Evolutionary conservation across 108 stramenopile species (phyloP), one percentile per base, ranked within the genome.

Genomic region (Skeletonema tropicum): DNA sequence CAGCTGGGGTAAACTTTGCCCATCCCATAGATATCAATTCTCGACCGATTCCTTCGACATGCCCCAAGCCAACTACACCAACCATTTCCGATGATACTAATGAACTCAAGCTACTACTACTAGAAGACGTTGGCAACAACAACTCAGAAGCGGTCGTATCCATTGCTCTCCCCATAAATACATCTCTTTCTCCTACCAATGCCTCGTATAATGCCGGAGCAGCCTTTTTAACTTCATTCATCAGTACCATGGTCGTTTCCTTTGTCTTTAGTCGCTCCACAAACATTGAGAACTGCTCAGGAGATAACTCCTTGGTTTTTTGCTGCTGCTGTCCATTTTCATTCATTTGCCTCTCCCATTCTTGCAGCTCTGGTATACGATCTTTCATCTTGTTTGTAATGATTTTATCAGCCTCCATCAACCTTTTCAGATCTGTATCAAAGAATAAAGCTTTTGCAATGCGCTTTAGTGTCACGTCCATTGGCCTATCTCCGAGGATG

Each of bases 101-200:
- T 49, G 19, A 52, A 35, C 48, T 65, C 15, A 14, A 29, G 25
- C 21, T 41, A n/a, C n/a, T n/a, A n/a, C n/a, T n/a, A n/a, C n/a
- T n/a, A n/a, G n/a, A n/a, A n/a, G n/a, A n/a, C n/a, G n/a, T n/a
- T n/a, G n/a, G n/a, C n/a, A n/a, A n/a, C n/a, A 55, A 60, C 14
- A 30, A 58, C 7, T 17, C 17, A 39, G 62, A 55, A 29, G 64
- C 60, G 19, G 63, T 57, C 62, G 35, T 66, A 76, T 94, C 70
- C 64, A 94, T 73, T 30, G 85, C 93, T 25, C 84, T 76, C 0
- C 88, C 91, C 94, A 95, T 92, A 76, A 88, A 95, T 12, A 83
- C 80, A 79, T 92, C 90, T 17, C 94, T 81, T 68, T 92, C 90
- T 19, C 81, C 80, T 15, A 92, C 84, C 65, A 95, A 65, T 17